These are phyloP conservation scores for Gracilaria caudata DNA, from an alignment of 23 red algal genomes.

Conservation along the genomic window DNA sequence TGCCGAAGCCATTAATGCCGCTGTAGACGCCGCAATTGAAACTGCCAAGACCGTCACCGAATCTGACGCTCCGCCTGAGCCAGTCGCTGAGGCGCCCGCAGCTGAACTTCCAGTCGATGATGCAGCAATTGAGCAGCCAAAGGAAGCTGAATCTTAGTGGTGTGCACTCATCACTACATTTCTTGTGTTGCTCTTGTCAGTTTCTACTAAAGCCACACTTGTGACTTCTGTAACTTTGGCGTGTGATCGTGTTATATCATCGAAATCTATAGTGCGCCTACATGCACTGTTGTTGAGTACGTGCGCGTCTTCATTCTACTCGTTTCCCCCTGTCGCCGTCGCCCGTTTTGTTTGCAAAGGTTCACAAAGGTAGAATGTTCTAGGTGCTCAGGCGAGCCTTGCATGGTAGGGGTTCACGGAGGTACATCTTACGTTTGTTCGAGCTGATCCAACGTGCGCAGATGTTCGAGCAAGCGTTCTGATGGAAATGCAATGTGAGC, in stretches of 20 bases:
- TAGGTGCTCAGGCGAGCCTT: not conserved
- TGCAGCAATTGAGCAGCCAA: not conserved
- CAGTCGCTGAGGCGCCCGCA: not conserved
- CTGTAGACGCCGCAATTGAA: constrained; percentile 45
- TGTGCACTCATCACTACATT: not conserved
- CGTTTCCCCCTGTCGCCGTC: not conserved
- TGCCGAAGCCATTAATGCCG: constrained; percentile 55
- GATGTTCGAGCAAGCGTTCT: not conserved
- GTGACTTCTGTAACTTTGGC: not conserved
- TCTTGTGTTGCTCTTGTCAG: not conserved
- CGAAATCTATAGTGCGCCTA: not conserved
- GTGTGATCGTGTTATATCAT: too few species aligned
- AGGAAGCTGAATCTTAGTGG: not conserved
- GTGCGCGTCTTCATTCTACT: not conserved
- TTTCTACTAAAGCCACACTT: not conserved
- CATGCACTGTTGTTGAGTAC: not conserved
- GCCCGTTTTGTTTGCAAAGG: not conserved
- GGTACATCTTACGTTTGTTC: too few species aligned
- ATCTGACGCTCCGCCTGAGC: not conserved
- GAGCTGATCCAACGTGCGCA: too few species aligned
- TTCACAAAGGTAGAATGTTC: not conserved
- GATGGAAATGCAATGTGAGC: not conserved
- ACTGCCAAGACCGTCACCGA: not conserved
- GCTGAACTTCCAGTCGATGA: not conserved
- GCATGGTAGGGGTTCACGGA: not conserved